Evolutionary conservation across 2,329 filamentous ascomycete species (phyloP).

Genomic region (Pseudocercospora fijiensis): DNA sequence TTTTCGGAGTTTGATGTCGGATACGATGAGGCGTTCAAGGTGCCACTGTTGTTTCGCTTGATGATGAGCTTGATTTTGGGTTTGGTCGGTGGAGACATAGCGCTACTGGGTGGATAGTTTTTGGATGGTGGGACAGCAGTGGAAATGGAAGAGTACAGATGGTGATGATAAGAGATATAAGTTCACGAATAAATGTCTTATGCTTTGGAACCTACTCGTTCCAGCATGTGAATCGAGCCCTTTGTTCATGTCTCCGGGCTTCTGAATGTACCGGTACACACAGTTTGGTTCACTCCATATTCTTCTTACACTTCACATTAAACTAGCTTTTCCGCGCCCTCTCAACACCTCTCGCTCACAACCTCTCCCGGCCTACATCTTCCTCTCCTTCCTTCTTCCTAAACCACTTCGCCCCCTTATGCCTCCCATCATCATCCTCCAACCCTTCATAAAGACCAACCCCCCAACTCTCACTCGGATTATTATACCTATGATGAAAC

Average conservation of each 20-base stretch:
- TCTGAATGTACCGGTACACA: background rate
- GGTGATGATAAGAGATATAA: background rate
- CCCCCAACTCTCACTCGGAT: constrained; percentile 40
- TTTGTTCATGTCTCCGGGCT: background rate
- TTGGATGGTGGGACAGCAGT: background rate
- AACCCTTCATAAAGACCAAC: constrained; percentile 42
- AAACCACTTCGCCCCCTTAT: constrained; percentile 24
- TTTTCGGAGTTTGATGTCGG: background rate
- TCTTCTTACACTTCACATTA: too few species aligned
- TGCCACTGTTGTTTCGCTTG: background rate
- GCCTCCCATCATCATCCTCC: constrained; percentile 37
- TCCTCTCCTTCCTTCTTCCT: constrained; percentile 3
- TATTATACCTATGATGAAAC: constrained; percentile 32
- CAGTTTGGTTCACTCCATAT: background rate
- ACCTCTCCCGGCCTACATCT: too few species aligned
- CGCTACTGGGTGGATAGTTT: too few species aligned
- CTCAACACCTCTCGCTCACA: too few species aligned
- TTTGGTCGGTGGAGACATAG: background rate
- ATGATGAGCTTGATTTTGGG: background rate
- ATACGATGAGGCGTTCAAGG: background rate
- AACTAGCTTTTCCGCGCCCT: too few species aligned
- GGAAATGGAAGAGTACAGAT: background rate
- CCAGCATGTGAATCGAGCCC: background rate
- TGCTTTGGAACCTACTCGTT: background rate
- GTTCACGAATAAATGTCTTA: background rate